phyloP scores from a whole-genome alignment of 768 basidiomycete genomes.

The Tylopilus vinaceipallidus region DNA sequence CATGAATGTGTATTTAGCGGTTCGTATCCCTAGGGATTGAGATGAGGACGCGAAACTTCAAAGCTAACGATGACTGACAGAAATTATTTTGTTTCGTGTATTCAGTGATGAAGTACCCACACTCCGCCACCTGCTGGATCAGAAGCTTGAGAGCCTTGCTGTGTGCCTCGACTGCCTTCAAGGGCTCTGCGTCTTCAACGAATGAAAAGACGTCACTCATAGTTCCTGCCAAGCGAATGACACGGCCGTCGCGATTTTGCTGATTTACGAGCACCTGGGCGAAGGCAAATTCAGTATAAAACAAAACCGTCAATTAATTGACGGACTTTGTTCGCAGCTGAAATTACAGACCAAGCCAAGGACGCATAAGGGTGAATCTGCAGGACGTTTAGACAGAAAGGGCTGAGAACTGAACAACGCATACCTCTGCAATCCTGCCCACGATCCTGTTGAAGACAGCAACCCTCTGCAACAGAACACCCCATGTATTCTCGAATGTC shows the following conservation, averaged over 20 bases:
- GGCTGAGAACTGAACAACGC: background rate
- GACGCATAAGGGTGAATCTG: conserved; percentile 20
- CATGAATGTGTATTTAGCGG: conserved; percentile 15
- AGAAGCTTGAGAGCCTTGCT: conserved; percentile 4
- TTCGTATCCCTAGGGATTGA: conserved; percentile 11
- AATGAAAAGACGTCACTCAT: conserved; percentile 16
- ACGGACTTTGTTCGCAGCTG: conserved; percentile 19
- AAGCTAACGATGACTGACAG: conserved; percentile 7
- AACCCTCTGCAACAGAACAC: conserved; percentile 10
- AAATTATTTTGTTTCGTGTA: conserved; percentile 18
- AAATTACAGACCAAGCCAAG: conserved; percentile 24
- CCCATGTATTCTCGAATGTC: conserved; percentile 21
- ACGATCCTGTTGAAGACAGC: conserved; percentile 13
- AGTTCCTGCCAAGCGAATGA: conserved; percentile 17
- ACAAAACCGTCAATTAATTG: background rate
- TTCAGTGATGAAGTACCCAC: conserved; percentile 24
- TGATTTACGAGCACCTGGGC: conserved; percentile 20
- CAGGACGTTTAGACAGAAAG: background rate
- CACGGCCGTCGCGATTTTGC: conserved; percentile 11
- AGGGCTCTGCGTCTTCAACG: conserved; percentile 6
- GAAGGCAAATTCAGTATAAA: background rate
- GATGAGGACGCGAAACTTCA: background rate
- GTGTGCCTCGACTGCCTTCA: conserved; percentile 13
- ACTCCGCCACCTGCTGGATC: conserved; percentile 23
- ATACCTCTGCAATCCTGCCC: conserved; percentile 14